Evolutionary conservation across 192 early-diverging fungal species (phyloP).

Genomic region (Linnemannia exigua): DNA sequence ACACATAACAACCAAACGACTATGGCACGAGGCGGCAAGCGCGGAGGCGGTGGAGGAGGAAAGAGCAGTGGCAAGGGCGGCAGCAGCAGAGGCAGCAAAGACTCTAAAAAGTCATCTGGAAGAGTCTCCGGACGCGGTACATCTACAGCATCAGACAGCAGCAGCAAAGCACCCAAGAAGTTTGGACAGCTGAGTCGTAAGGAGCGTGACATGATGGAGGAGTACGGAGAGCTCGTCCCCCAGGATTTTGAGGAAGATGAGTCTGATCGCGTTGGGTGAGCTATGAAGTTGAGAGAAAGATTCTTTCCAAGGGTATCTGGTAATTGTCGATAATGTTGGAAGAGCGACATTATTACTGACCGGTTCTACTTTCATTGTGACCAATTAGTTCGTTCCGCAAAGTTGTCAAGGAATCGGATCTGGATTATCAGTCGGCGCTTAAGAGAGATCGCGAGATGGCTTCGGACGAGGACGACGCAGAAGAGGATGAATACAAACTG

Average conservation of each 20-base stretch:
- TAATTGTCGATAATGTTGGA: not conserved
- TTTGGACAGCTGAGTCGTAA: slow-evolving; percentile 64
- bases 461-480: slow-evolving; percentile 50
- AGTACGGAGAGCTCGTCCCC: slow-evolving; percentile 79
- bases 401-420: slow-evolving; percentile 63
- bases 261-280: slow-evolving; percentile 56
- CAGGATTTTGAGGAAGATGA: slow-evolving; percentile 63
- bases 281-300: not conserved
- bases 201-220: slow-evolving; percentile 69
- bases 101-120: slow-evolving; percentile 26
- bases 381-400: slow-evolving; percentile 56
- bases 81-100: not conserved
- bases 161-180: slow-evolving; percentile 54
- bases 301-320: not conserved
- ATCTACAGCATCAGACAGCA: slow-evolving; percentile 33
- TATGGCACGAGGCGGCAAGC: slow-evolving; percentile 42
- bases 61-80: slow-evolving; percentile 3
- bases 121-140: slow-evolving; percentile 51
- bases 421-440: slow-evolving; percentile 63
- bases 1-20: not conserved
- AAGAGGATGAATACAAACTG: slow-evolving; percentile 63
- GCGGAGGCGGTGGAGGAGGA: slow-evolving; percentile 11
- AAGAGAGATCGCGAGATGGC: slow-evolving; percentile 56
- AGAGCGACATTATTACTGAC: not conserved
- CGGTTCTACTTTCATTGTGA: not conserved